These are phyloP conservation scores for Debaryomyces nepalensis DNA, from an alignment of 1,139 yeast species.

Conservation along the genomic window DNA sequence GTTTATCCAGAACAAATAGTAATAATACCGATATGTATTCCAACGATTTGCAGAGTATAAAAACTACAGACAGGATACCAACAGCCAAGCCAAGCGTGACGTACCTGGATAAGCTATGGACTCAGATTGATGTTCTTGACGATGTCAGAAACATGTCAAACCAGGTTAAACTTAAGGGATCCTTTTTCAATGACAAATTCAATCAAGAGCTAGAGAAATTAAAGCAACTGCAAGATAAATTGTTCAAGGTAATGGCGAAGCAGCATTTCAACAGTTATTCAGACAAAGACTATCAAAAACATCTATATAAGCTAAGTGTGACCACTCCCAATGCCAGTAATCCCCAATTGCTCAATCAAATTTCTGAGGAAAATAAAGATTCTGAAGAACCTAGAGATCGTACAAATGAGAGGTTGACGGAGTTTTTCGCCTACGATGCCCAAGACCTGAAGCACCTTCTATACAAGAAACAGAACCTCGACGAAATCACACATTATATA, in stretches of 20 bases:
- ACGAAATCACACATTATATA: slow-evolving; percentile 43
- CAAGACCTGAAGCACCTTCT: slow-evolving; percentile 18
- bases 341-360: slow-evolving; percentile 4
- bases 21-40: slow-evolving; percentile 19
- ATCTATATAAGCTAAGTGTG: slow-evolving; percentile 12
- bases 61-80: slow-evolving; percentile 50
- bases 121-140: slow-evolving; percentile 84
- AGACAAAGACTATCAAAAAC: slow-evolving; percentile 33
- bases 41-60: slow-evolving; percentile 34
- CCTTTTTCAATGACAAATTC: slow-evolving; percentile 68
- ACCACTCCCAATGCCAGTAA: slow-evolving; percentile 1
- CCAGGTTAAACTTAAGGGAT: slow-evolving; percentile 55
- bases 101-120: slow-evolving; percentile 79
- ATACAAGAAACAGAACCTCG: slow-evolving; percentile 40
- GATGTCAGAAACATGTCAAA: slow-evolving; percentile 73
- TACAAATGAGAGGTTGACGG: slow-evolving; percentile 22
- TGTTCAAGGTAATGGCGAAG: slow-evolving; percentile 60
- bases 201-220: slow-evolving; percentile 58
- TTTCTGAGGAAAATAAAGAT: slow-evolving; percentile 16
- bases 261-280: slow-evolving; percentile 30
- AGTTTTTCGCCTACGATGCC: slow-evolving; percentile 26
- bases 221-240: slow-evolving; percentile 61
- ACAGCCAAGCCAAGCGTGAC: slow-evolving; percentile 57
- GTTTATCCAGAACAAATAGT: slow-evolving; percentile 35
- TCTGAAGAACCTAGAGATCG: slow-evolving; percentile 15